Evolutionary conservation across 345 rosid genomes (phyloP).

Genomic region (Luvunga scandens): DNA sequence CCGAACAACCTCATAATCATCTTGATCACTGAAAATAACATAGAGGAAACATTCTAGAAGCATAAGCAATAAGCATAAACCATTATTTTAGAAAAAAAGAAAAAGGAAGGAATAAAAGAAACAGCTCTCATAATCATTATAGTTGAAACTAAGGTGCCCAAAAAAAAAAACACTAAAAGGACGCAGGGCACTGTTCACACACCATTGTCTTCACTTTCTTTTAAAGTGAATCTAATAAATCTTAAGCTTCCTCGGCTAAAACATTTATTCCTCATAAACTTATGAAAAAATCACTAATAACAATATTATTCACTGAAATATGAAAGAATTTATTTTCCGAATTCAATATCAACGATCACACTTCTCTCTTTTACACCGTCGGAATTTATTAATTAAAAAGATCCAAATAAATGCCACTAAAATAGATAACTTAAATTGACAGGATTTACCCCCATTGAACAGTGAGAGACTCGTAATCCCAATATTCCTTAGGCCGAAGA

Average conservation of each 20-base stretch:
- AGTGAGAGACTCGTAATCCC: constrained; percentile 82
- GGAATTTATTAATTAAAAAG: not conserved
- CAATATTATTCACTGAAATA: not conserved
- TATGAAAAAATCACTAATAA: not conserved
- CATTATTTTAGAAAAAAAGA: not conserved
- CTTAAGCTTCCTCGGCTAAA: not conserved
- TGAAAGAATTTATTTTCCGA: not conserved
- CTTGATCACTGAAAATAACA: constrained; percentile 56
- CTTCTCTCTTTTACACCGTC: not conserved
- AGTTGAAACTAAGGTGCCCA: not conserved
- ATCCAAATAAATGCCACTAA: not conserved
- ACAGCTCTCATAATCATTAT: not conserved
- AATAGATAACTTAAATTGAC: not conserved
- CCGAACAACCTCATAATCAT: constrained; percentile 87
- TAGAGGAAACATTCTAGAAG: not conserved
- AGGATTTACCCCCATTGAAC: constrained; percentile 79
- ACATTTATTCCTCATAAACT: not conserved
- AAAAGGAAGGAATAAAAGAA: not conserved
- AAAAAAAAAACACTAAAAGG: not conserved
- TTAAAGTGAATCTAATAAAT: not conserved
- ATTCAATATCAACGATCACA: not conserved
- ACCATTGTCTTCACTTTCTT: not conserved
- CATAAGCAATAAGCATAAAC: not conserved
- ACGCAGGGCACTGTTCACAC: not conserved
- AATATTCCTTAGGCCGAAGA: constrained; percentile 84